Conservation (phyloP, 179 eudicot genomes). For the Spinacia oleracea region DNA sequence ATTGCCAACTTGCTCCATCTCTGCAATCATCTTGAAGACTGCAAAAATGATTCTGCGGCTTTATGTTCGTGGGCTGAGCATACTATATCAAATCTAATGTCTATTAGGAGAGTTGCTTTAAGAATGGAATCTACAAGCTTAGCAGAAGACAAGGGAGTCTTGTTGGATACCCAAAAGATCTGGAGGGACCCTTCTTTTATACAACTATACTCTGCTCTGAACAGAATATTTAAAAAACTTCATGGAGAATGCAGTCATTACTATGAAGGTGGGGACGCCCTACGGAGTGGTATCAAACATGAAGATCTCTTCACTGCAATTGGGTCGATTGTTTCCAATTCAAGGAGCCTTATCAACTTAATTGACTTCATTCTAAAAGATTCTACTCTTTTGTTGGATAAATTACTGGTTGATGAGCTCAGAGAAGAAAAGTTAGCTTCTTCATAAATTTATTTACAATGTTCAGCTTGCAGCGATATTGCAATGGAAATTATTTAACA, state of each 20-base stretch:
- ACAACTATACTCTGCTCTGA: slow-evolving; percentile 42
- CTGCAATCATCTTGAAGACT: slow-evolving; percentile 26
- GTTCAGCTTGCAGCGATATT: neutral
- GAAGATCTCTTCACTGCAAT: slow-evolving; percentile 22
- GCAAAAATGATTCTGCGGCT: slow-evolving; percentile 17
- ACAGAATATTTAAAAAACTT: slow-evolving; percentile 45
- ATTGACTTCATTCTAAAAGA: slow-evolving; percentile 31
- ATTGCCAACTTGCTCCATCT: slow-evolving; percentile 69
- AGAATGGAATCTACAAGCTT: slow-evolving; percentile 49
- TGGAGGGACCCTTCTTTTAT: slow-evolving; percentile 51
- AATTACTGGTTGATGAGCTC: slow-evolving; percentile 13
- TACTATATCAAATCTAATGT: slow-evolving; percentile 49
- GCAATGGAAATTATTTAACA: neutral
- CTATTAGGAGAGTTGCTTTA: slow-evolving; percentile 42
- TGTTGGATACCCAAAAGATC: slow-evolving; percentile 36
- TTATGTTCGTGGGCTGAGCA: slow-evolving; percentile 42
- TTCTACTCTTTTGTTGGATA: slow-evolving; percentile 10
- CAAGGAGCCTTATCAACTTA: slow-evolving; percentile 47
- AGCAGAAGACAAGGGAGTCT: slow-evolving; percentile 33
- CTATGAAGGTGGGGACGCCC: slow-evolving; percentile 16
- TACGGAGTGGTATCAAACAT: slow-evolving; percentile 24
- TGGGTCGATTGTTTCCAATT: slow-evolving; percentile 35
- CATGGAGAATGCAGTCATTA: slow-evolving; percentile 34
- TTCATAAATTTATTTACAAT: neutral
- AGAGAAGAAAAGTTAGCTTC: slow-evolving; percentile 10